These are phyloP conservation scores for Dillenia turbinata DNA, from an alignment of 164 flowering plant species.

Conservation along the genomic window DNA sequence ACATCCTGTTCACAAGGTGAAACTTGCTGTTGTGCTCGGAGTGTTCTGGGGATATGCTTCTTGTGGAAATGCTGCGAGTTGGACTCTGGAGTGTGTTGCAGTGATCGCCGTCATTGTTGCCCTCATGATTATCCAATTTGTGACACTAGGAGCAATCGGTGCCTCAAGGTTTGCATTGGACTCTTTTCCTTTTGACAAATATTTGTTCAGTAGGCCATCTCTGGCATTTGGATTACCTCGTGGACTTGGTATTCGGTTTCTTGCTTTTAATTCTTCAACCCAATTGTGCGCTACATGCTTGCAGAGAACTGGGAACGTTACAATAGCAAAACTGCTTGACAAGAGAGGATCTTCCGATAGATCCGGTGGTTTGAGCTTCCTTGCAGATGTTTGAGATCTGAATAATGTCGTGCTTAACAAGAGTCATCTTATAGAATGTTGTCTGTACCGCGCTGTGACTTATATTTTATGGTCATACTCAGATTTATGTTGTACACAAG, in stretches of 20 bases:
- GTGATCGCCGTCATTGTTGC: constrained; percentile 69
- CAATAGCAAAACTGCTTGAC: constrained; percentile 23
- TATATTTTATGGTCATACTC: too few species aligned
- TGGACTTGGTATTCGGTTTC: too few species aligned
- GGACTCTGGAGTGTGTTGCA: constrained; percentile 79
- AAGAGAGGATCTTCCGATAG: constrained; percentile 21
- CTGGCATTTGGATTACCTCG: too few species aligned
- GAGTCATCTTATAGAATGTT: too few species aligned
- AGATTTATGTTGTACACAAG: too few species aligned
- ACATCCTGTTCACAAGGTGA: constrained; percentile 56
- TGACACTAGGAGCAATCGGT: constrained; percentile 46
- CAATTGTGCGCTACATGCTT: constrained; percentile 5
- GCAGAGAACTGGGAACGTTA: constrained; percentile 37
- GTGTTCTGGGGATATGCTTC: constrained; percentile 64
- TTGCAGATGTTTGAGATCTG: constrained; percentile 28
- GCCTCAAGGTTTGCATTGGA: constrained; percentile 57
- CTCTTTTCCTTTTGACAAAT: not conserved
- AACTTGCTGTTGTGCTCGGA: constrained; percentile 77
- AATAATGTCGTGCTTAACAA: constrained; percentile 2
- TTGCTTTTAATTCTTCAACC: too few species aligned
- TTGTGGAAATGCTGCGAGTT: constrained; percentile 78
- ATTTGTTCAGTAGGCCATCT: too few species aligned
- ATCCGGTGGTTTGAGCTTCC: constrained; percentile 30
- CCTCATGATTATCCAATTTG: constrained; percentile 84
- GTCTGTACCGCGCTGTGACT: too few species aligned